A percentile compares a stretch with the other conserved stretches of the same genome.
phyloP scores from a whole-genome alignment of 768 basidiomycete species.

The Phanerodontia chrysosporium region DNA sequence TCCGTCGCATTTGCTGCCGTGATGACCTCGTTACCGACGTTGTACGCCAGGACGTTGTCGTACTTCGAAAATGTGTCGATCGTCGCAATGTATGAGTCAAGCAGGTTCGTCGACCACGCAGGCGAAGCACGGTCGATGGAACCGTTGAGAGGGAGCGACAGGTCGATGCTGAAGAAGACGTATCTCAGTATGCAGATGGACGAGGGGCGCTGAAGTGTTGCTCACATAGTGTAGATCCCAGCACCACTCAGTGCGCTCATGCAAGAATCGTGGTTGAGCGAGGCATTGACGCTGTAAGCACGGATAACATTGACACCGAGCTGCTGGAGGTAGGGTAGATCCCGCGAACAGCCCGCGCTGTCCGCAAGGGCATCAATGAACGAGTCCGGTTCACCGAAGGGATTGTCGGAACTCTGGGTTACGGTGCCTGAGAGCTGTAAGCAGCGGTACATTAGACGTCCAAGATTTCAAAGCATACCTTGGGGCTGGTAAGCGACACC shows the following conservation, averaged over 20 bases:
- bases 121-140: slow-evolving; percentile 74
- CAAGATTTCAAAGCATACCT: slow-evolving; percentile 41
- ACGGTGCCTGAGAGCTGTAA: slow-evolving; percentile 11
- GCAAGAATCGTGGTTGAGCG: slow-evolving; percentile 81
- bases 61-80: slow-evolving; percentile 81
- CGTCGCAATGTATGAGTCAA: slow-evolving; percentile 72
- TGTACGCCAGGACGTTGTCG: slow-evolving; percentile 85
- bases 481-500: slow-evolving; percentile 83
- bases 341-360: slow-evolving; percentile 63
- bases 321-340: slow-evolving; percentile 71
- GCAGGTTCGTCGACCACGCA: slow-evolving; percentile 77
- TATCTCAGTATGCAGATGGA: neutral
- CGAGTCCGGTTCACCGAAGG: slow-evolving; percentile 67
- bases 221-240: slow-evolving; percentile 87
- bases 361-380: slow-evolving; percentile 80
- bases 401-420: slow-evolving; percentile 46
- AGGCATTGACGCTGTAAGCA: slow-evolving; percentile 82
- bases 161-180: slow-evolving; percentile 60
- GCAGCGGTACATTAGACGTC: neutral
- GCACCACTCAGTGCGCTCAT: slow-evolving; percentile 74
- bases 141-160: slow-evolving; percentile 81
- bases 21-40: slow-evolving; percentile 85
- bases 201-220: slow-evolving; percentile 6
- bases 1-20: slow-evolving; percentile 48
- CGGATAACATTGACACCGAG: slow-evolving; percentile 81